Base-by-base conservation (phyloP, 2,329 filamentous ascomycete genomes). In the Gliomastix tumulicola region DNA sequence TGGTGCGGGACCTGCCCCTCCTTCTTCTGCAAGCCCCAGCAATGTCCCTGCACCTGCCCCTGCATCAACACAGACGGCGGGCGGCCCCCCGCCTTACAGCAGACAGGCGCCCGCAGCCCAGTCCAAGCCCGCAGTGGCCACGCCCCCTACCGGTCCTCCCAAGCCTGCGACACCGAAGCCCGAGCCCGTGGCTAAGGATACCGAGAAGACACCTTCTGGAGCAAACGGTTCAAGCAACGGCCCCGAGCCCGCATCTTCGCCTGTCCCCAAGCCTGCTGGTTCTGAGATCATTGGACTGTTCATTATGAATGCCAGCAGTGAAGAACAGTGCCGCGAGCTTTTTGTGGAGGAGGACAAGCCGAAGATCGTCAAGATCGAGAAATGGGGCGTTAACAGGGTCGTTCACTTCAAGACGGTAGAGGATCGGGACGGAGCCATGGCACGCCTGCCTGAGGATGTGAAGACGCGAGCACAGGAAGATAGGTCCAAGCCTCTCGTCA, bases 211-310 rank as follows among this genome's bases (percentile, higher is more conserved):
- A 5, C 48, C 60, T 15, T 56, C 64, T 13, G 54, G 66, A 7
- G 55, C 71, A 5, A 80, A 80, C 41, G 75, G 76, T 40, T 69
- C 71, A 12, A 56, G 66, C 6, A 68, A 71, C 40, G 66, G 62
- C 11, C 57, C 70, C 5, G 75, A 78, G 32, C 62, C 72, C 11
- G 61, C 66, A 4, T 61, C 71, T n/a, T 76, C 77, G 3, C 72
- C 77, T 13, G 73, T 74, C 7, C 65, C 73, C 20, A 74, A 65
- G 23, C 54, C 69, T 31, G 63, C 72, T 15, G n/a, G n/a, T 28
- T 74, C 88, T 51, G 78, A 75, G 47, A 87, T 83, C 48, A 82
- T 88, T 50, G 90, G 86, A 34, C 75, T 98, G 16, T 98, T 96
- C 60, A 81, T 98, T 42, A 86, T 85, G 65, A 89, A 89, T 51